Percentiles rank a stretch among this genome's conserved stretches.
Conservation (phyloP, 2,329 filamentous ascomycete genomes). For the Fonsecaea nubica region DNA sequence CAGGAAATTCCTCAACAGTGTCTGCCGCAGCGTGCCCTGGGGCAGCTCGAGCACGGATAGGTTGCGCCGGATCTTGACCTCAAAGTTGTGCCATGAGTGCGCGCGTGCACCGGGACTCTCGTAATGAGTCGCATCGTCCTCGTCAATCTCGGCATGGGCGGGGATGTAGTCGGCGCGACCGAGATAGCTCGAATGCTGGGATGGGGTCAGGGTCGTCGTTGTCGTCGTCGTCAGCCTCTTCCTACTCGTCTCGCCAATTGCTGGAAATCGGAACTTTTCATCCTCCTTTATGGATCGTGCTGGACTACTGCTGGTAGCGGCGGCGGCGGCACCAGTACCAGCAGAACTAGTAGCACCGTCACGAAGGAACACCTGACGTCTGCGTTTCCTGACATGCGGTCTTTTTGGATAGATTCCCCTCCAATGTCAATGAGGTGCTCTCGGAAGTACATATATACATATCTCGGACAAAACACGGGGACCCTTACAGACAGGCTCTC, state of each 20-base stretch:
- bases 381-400: slow-evolving; percentile 21
- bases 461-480: not conserved
- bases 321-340: too few relatives aligned
- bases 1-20: slow-evolving; percentile 45
- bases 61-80: slow-evolving; percentile 42
- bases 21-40: slow-evolving; percentile 42
- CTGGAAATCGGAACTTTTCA: not conserved
- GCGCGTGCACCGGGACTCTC: slow-evolving; percentile 16
- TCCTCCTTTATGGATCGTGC: not conserved
- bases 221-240: too few relatives aligned
- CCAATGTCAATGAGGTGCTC: not conserved
- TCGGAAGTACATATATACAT: not conserved
- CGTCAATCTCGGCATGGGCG: slow-evolving; percentile 41
- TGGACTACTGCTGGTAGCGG: too few relatives aligned
- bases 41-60: slow-evolving; percentile 43
- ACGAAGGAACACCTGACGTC: not conserved
- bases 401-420: not conserved
- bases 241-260: not conserved
- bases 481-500: slow-evolving; percentile 14
- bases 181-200: slow-evolving; percentile 40
- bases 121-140: slow-evolving; percentile 42
- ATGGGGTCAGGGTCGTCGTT: not conserved
- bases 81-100: slow-evolving; percentile 37
- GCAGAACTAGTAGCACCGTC: not conserved
- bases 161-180: slow-evolving; percentile 44